phyloP scores from a whole-genome alignment of 2,329 filamentous ascomycete genomes.

The Clonostachys rhizophaga region DNA sequence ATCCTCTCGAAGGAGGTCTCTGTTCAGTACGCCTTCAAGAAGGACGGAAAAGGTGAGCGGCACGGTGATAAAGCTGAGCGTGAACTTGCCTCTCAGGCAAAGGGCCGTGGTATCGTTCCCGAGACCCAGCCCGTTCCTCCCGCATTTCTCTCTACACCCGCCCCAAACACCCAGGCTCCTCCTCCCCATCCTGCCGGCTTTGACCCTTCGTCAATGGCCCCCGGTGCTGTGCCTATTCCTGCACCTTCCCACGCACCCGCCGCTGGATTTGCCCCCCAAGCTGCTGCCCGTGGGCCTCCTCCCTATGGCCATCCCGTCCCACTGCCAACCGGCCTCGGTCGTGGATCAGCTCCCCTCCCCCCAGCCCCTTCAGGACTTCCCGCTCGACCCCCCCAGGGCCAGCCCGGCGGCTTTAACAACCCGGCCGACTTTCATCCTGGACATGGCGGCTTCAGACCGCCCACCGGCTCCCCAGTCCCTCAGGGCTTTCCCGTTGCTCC shows the following conservation, averaged over 20 bases:
- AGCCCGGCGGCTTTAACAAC: conserved; percentile 33
- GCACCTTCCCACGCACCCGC: conserved; percentile 12
- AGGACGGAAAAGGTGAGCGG: conserved; percentile 94
- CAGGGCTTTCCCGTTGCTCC: conserved; percentile 27
- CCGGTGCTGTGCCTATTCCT: conserved; percentile 10
- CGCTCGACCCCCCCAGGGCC: conserved; percentile 41
- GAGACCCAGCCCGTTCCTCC: conserved; percentile 72
- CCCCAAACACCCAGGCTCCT: conserved; percentile 3
- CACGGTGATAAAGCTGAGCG: conserved; percentile 94
- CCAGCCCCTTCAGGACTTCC: conserved; percentile 45
- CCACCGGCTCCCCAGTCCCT: conserved; percentile 25
- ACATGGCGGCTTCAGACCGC: conserved; percentile 26
- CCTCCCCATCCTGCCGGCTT: conserved; percentile 18
- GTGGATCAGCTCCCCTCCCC: conserved; percentile 32
- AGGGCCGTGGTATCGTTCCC: conserved; percentile 88
- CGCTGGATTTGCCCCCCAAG: conserved; percentile 20
- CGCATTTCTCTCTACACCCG: conserved; percentile 51
- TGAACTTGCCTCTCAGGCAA: conserved; percentile 85
- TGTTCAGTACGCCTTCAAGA: conserved; percentile 98
- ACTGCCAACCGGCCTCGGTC: conserved; percentile 11
- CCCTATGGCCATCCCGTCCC: conserved; percentile 20
- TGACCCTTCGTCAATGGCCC: conserved; percentile 16
- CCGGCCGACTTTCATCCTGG: conserved; percentile 42
- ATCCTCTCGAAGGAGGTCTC: conserved; percentile 95
- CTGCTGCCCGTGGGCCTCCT: conserved; percentile 29